phyloP scores from a whole-genome alignment of 306 rosid genomes.

The Alnus glutinosa region DNA sequence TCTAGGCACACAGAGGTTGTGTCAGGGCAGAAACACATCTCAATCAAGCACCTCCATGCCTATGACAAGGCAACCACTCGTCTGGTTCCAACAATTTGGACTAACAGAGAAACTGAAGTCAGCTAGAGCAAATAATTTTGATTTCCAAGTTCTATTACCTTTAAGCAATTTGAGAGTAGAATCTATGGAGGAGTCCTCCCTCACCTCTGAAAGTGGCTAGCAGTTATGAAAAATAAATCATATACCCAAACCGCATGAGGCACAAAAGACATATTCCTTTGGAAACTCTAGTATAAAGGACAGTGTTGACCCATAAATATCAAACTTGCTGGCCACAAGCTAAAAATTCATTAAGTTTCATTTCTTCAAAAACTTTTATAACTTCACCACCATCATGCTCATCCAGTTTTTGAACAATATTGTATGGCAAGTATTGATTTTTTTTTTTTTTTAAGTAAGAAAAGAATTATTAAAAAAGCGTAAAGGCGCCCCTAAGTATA shows the following conservation, averaged over 20 bases:
- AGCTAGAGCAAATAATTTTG: neutral
- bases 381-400: neutral
- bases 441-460: too few species aligned
- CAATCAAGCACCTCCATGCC: neutral
- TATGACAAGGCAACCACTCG: neutral
- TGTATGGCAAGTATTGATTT: too few species aligned
- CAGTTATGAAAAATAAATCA: neutral
- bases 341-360: neutral
- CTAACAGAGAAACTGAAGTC: neutral
- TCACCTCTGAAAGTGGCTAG: neutral
- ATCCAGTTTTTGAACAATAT: neutral
- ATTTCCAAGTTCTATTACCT: neutral
- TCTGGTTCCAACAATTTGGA: neutral
- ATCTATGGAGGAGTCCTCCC: neutral
- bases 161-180: neutral
- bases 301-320: neutral
- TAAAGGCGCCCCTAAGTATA: too few species aligned
- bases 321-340: neutral
- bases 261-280: neutral
- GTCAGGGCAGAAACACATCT: neutral
- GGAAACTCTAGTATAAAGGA: neutral
- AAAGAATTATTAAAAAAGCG: too few species aligned
- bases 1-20: neutral
- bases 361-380: neutral
- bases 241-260: neutral